Evolutionary conservation across 2,329 filamentous ascomycete genomes (phyloP), one percentile per base, ranked within the genome.

Genomic region (Stagonosporopsis cucurbitacearum): DNA sequence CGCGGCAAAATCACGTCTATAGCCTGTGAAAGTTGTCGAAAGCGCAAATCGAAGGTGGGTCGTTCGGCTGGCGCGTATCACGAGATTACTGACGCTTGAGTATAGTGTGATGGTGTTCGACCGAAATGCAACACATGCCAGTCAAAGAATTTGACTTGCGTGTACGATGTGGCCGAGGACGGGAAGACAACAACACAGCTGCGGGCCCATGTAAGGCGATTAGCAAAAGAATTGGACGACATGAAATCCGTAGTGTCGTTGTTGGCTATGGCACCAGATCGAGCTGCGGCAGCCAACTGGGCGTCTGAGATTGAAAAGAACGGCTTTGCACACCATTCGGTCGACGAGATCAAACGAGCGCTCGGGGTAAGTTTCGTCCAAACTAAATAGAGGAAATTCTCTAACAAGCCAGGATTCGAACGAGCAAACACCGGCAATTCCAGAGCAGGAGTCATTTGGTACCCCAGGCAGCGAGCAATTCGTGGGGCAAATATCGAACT

Each of bases 51-150:
- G 32, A 76, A 76, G 68, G 73, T 75, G 50, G 28, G 66, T 52
- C 11, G 1, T 32, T 3, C 9, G 35, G 20, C 23, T 19, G 7
- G 8, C 12, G 12, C 12, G 8, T 22, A 15, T 13, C 15, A 13
- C 23, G n/a, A 11, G 22, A 15, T 44, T 43, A 36, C 64, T 69
- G 56, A 69, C 35, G 8, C 26, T 12, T 44, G 19, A 15, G 30
- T 43, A 9, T 35, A 76, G 73, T 76, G 73, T 52, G 73, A 76
- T 50, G 73, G 73, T 13, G 68, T 76, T 15, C 59, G 73, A 43
- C 73, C 73, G 20, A 74, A 74, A 56, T 76, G 73, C 61, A 76
- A 76, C 53, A 76, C 73, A 2, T 76, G 73, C 50, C 71, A 74
- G 37, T 69, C 71, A 19, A 76, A 76, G 45, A 75, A 71, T 32